Percentiles rank a stretch among this genome's conserved stretches.
Evolutionary conservation across 2,329 filamentous ascomycete genomes (phyloP).

Genomic region (Colletotrichum tropicale): DNA sequence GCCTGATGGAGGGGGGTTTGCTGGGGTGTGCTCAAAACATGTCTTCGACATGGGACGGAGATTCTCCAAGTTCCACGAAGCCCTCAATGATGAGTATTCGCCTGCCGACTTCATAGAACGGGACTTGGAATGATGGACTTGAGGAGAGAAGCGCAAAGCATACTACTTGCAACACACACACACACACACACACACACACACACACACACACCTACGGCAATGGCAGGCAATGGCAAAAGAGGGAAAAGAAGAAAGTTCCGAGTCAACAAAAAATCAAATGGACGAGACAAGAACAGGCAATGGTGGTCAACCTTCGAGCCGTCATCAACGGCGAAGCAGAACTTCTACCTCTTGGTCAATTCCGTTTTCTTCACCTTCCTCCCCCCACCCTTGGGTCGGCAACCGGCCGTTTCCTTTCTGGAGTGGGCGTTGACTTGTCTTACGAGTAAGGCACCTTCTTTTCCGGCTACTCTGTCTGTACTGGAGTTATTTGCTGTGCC

Average conservation of each 20-base stretch:
- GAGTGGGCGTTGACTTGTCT: background rate
- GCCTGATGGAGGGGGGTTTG: background rate
- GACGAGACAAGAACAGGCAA: background rate
- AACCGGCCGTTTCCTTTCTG: background rate
- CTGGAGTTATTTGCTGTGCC: background rate
- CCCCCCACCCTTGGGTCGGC: background rate
- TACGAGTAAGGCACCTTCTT: background rate
- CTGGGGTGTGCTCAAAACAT: background rate
- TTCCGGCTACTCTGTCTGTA: background rate
- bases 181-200: background rate
- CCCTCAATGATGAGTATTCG: background rate
- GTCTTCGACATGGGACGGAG: conserved; percentile 2
- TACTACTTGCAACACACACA: background rate
- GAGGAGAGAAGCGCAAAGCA: background rate
- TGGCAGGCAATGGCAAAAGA: background rate
- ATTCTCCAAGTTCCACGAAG: background rate
- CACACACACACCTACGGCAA: background rate
- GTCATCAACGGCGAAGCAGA: background rate
- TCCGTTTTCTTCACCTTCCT: background rate
- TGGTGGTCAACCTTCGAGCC: background rate
- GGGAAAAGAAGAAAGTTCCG: background rate
- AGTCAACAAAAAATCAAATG: background rate
- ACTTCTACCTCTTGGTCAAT: background rate
- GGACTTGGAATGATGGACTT: background rate
- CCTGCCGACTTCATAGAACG: background rate